Base-by-base conservation (phyloP, 2,329 filamentous ascomycete genomes). In the Hysterium pulicare region DNA sequence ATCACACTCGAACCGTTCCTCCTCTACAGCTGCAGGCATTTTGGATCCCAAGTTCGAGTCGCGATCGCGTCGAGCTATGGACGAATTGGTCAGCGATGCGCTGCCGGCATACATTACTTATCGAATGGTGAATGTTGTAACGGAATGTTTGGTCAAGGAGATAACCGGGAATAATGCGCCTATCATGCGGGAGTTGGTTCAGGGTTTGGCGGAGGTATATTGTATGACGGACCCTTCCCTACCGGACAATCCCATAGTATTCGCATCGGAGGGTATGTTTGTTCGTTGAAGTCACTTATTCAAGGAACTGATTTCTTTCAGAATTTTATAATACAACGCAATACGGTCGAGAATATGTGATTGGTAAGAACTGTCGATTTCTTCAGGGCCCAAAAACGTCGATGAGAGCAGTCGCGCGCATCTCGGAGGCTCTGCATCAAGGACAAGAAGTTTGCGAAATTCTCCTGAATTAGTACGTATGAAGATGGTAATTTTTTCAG, bases 321-420 rank as follows among this genome's bases (percentile, higher is more conserved):
- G 83, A 86, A 60, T 88, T 87, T 56, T 77, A 85, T 51, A 74
- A 77, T 32, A 84, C 82, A 5, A 87, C 83, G 0, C 83, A 87
- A 51, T 88, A 88, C 55, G 83, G 83, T 2, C 78, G 83, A 69
- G 76, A 75, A 37, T 86, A 88, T 57, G 77, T 81, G 2, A 75
- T 89, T n/a, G 86, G 85, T 0, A 78, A 82, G 20, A 88, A 89
- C 50, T 89, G 85, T 54, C 79, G 85, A 7, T 88, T 89, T 54
- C 73, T 90, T 2, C 85, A 89, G 60, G 86, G 86, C 0, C 84
- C 84, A 0, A 79, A 77, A 53, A 87, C 85, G 5, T 81, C 82
- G 46, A 72, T 70, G 0, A 72, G 77, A 44, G 83, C 82, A 33
- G 72, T 85, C 0, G 66, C 72, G 38, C 72, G 86, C 39, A 71